phyloP scores from a whole-genome alignment of 176 grass and related monocot genomes.

The Phoenix roebelenii region DNA sequence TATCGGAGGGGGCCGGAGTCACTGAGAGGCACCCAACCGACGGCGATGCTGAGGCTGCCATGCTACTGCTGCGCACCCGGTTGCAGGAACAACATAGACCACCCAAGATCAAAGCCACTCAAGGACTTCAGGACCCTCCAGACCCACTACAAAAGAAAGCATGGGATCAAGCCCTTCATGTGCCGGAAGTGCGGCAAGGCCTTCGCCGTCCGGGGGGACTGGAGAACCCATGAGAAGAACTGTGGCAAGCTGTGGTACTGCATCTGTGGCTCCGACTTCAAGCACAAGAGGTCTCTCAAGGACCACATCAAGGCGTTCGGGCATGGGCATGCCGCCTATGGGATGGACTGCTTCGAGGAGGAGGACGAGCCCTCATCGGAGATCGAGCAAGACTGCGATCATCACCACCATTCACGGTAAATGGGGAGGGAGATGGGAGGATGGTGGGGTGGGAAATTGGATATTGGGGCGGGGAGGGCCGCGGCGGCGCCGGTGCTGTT shows the following conservation, averaged over 20 bases:
- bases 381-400: constrained; percentile 34
- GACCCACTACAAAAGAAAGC: constrained; percentile 86
- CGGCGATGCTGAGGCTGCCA: constrained; percentile 77
- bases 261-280: constrained; percentile 83
- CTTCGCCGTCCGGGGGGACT: constrained; percentile 88
- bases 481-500: too few relatives aligned
- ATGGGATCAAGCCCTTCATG: constrained; percentile 98
- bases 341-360: constrained; percentile 68
- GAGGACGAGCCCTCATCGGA: constrained; percentile 59
- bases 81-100: constrained; percentile 77
- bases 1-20: constrained; percentile 76
- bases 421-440: too few relatives aligned
- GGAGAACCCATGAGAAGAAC: constrained; percentile 92
- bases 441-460: too few relatives aligned
- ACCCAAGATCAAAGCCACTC: constrained; percentile 57
- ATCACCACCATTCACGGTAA: neutral
- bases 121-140: constrained; percentile 88
- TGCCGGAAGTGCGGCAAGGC: constrained; percentile 93
- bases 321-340: constrained; percentile 46
- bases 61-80: constrained; percentile 87
- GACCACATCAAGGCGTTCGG: constrained; percentile 76
- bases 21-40: constrained; percentile 64
- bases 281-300: constrained; percentile 85
- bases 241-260: constrained; percentile 98
- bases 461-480: too few relatives aligned